Evolutionary conservation across 306 rosid genomes (phyloP).

Genomic region (Arachis hypogaea): DNA sequence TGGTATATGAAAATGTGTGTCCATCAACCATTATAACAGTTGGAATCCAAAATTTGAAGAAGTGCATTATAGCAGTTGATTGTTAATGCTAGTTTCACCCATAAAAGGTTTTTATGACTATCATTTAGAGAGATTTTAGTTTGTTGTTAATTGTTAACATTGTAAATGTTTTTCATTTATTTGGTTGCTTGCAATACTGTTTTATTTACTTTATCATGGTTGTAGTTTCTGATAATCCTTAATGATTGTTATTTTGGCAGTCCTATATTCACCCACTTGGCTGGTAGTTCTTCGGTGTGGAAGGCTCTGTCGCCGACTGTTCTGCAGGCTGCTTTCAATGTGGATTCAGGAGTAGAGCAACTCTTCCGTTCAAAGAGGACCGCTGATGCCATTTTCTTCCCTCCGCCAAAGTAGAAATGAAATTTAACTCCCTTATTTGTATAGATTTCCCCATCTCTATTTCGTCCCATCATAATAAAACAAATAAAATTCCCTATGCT

Average conservation of each 20-base stretch:
- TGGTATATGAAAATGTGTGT: neutral
- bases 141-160: neutral
- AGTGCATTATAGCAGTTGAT: neutral
- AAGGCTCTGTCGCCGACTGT: constrained; percentile 73
- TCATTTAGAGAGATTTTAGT: neutral
- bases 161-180: neutral
- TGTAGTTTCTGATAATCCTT: neutral
- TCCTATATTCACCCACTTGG: constrained; percentile 85
- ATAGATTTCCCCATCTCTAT: constrained; percentile 8
- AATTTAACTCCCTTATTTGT: neutral
- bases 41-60: neutral
- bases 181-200: neutral
- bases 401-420: constrained; percentile 63
- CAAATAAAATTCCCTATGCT: constrained; percentile 14
- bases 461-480: neutral
- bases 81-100: neutral
- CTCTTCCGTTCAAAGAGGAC: constrained; percentile 79
- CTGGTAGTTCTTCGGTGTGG: constrained; percentile 81
- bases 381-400: constrained; percentile 79
- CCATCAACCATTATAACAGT: neutral
- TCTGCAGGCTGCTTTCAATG: constrained; percentile 78
- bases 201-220: neutral
- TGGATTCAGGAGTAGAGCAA: constrained; percentile 60
- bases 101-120: neutral
- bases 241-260: constrained; percentile 45